Evolutionary conservation across 164 flowering plant species (phyloP), one percentile per base, ranked within the genome.

Genomic region (Saururus chinensis): DNA sequence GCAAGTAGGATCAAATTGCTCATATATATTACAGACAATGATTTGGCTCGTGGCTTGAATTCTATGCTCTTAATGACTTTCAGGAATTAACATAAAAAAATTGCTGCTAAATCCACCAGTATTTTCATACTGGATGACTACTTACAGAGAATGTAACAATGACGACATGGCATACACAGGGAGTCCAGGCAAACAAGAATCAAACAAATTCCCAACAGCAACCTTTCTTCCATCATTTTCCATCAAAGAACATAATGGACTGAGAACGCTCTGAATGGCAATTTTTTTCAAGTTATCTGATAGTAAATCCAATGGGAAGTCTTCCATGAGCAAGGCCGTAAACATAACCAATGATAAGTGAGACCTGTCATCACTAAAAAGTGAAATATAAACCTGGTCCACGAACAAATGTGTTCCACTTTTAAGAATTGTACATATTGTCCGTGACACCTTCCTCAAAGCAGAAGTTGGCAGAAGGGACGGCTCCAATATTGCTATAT

Each of bases 311-410:
- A 88, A 68, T 24, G 95, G 87, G 70, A 88, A 85, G 5, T 95
- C 99, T 73, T 93, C 99, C 80, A 78, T 63, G 48, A 93, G 83
- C 73, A 93, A 70, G 22, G 85, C 85, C 56, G 75, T 40, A 64
- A 65, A 66, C 66, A 84, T 61, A 40, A 71, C 63, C 23, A 74
- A 71, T 54, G 88, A 76, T 19, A 61, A 59, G 9, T 77, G 76
- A 61, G 76, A 71, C 70, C 60, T 69, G 10, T 74, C 75, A 57
- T 74, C 75, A 51, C 59, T 60, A 48, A 75, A 23, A 60, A 81
- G 57, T 51, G 65, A 74, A 56, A 37, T 71, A 70, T 80, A 90
- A 63, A 82, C 73, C 54, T 49, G 78, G 63, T 85, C 86, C 8
- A 71, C 76, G 41, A 63, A 51, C 21, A 79, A 74, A 45, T 72